phyloP scores from a whole-genome alignment of 1,284 basidiomycete genomes.

The Microbotryomycetes sp. region DNA sequence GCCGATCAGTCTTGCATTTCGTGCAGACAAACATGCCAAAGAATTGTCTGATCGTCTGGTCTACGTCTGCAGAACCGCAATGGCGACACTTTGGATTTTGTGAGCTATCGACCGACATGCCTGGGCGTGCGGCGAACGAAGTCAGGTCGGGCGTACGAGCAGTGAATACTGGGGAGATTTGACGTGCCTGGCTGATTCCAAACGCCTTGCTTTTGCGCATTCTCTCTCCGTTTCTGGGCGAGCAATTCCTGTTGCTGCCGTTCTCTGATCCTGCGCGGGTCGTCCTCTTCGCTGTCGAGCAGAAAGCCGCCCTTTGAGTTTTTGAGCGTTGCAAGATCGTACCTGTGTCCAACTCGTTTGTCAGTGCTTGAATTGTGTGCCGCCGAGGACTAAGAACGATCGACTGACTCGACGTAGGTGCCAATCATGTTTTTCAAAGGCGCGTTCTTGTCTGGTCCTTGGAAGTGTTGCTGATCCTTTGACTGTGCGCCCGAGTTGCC shows the following conservation, averaged over 20 bases:
- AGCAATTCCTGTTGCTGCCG: slow-evolving; percentile 32
- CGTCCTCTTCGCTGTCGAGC: slow-evolving; percentile 59
- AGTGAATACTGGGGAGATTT: not conserved
- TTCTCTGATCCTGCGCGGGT: slow-evolving; percentile 34
- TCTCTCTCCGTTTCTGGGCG: slow-evolving; percentile 33
- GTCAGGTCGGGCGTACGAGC: too few species aligned
- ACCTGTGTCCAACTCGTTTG: slow-evolving; percentile 40
- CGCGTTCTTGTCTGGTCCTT: slow-evolving; percentile 11
- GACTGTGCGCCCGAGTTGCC: not conserved
- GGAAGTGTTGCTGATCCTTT: slow-evolving; percentile 35
- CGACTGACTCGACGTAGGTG: slow-evolving; percentile 21
- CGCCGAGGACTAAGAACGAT: not conserved
- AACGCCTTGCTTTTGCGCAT: slow-evolving; percentile 24
- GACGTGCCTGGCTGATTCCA: slow-evolving; percentile 25
- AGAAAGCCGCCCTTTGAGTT: slow-evolving; percentile 91
- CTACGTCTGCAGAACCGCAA: slow-evolving; percentile 75
- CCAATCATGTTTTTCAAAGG: slow-evolving; percentile 28
- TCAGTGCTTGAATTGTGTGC: too few species aligned
- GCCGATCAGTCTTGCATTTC: slow-evolving; percentile 76
- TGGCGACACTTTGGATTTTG: slow-evolving; percentile 74
- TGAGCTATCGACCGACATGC: slow-evolving; percentile 45
- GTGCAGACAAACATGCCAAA: slow-evolving; percentile 82
- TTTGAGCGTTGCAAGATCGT: slow-evolving; percentile 74
- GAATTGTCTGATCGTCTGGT: slow-evolving; percentile 67
- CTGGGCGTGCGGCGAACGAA: too few species aligned